Evolutionary conservation across 257 asterid genomes (phyloP), one percentile per base, ranked within the genome.

Genomic region (Nicotiana knightiana): DNA sequence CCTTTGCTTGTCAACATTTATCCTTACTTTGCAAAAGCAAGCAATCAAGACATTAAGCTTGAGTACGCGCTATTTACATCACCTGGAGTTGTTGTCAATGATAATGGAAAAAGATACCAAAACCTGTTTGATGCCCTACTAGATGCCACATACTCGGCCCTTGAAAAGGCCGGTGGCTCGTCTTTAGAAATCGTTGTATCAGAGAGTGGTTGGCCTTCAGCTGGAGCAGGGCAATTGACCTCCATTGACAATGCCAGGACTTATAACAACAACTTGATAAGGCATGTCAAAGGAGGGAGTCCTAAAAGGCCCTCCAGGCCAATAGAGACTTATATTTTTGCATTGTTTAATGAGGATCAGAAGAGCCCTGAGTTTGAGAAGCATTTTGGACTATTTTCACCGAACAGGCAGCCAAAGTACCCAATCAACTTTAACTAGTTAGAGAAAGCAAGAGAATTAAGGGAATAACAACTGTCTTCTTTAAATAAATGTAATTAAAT

Each of bases 171-270:
- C 7, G 90, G 89, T 3, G 91, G 87, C 0, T 57, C 83, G 2
- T 82, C 87, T 33, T 51, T 87, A 17, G 58, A 77, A 9, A 85
- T 87, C 16, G 86, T 88, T 48, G 89, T 88, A 28, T 86, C 91
- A 7, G 89, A 88, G 81, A 88, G 84, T 18, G 89, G 91, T 17
- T 88, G 91, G 89, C 89, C 91, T 43, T 80, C 89, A 2, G 83
- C 64, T 4, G 91, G 88, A 70, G 88, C 86, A 73, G 80, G 79
- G 43, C 79, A 17, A 21, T 85, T 63, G 32, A 59, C 88, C 24
- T 64, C 85, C 0, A 26, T 81, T 17, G 78, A 82, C 10, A 88
- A 88, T 18, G 88, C 88, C 9, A 84, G 75, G 65, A 81, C 83
- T 32, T 87, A 83, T 48, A 83, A 82, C 55, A 83, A 66, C 6